Evolutionary conservation across 345 rosid genomes (phyloP).

Genomic region (Rhodamnia rubescens): DNA sequence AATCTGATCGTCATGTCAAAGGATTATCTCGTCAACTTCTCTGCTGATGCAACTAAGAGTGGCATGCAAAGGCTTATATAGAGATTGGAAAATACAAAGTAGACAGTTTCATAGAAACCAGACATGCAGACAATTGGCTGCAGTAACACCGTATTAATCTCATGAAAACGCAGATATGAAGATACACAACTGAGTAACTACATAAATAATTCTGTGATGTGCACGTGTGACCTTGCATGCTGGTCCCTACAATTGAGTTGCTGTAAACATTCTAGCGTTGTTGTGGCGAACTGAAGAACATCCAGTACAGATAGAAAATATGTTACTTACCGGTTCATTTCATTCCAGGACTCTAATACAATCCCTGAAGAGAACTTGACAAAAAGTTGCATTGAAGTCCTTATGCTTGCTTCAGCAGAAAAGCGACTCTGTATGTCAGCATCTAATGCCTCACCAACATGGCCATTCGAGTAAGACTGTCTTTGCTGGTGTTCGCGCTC

Average conservation of each 20-base stretch:
- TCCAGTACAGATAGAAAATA: background rate
- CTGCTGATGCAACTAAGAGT: background rate
- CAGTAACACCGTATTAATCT: background rate
- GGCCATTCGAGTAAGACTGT: slow-evolving; percentile 64
- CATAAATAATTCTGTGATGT: background rate
- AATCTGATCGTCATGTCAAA: background rate
- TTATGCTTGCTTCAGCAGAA: slow-evolving; percentile 85
- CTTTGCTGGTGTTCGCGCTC: slow-evolving; percentile 80
- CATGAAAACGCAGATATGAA: background rate
- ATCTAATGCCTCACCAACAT: slow-evolving; percentile 44
- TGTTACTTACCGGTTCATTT: slow-evolving; percentile 58
- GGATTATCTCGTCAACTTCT: background rate
- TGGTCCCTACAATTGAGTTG: background rate
- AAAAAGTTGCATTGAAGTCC: slow-evolving; percentile 87
- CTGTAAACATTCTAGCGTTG: background rate
- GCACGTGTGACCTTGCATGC: background rate
- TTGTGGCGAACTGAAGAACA: background rate
- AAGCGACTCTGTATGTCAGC: slow-evolving; percentile 51
- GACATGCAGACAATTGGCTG: background rate
- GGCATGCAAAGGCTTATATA: background rate
- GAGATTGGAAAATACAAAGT: background rate
- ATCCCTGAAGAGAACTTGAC: slow-evolving; percentile 79
- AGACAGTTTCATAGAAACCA: background rate
- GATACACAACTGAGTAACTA: background rate
- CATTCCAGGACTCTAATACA: slow-evolving; percentile 77